Percentiles rank a stretch among this genome's conserved stretches.
These are phyloP conservation scores for Haplosporangium sp. DNA, from an alignment of 371 early-diverging fungal species.

Conservation along the genomic window DNA sequence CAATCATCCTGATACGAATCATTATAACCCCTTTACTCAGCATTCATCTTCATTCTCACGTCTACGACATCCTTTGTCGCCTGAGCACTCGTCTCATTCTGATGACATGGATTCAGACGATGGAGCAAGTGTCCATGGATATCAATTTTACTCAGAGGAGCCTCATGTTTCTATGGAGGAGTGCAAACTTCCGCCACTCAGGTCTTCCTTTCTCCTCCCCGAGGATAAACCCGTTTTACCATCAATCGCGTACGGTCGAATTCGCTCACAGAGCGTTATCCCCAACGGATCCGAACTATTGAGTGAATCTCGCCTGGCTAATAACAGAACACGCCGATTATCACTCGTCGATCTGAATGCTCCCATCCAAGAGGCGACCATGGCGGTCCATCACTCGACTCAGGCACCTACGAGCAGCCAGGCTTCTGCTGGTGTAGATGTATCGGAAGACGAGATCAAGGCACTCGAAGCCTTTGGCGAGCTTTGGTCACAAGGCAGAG, in stretches of 20 bases:
- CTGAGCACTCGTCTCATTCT: constrained; percentile 37
- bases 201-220: constrained; percentile 14
- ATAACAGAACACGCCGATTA: constrained; percentile 32
- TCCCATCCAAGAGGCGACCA: constrained; percentile 41
- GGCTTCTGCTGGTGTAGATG: constrained; percentile 26
- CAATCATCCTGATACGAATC: constrained; percentile 4
- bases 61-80: constrained; percentile 41
- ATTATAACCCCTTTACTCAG: not conserved
- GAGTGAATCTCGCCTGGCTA: constrained; percentile 11
- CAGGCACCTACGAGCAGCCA: not conserved
- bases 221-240: constrained; percentile 33
- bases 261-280: constrained; percentile 38
- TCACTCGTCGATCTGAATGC: constrained; percentile 50
- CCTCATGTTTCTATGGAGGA: constrained; percentile 23
- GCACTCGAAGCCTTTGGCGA: constrained; percentile 54
- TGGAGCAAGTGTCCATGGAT: constrained; percentile 12
- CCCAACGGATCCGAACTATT: not conserved
- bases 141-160: constrained; percentile 5
- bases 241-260: constrained; percentile 23
- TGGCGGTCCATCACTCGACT: constrained; percentile 24
- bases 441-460: constrained; percentile 51
- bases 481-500: constrained; percentile 52
- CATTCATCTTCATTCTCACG: constrained; percentile 7
- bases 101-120: constrained; percentile 51
- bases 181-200: constrained; percentile 44